Conservation (phyloP, 257 asterid species). For the Solanum medicagineum region DNA sequence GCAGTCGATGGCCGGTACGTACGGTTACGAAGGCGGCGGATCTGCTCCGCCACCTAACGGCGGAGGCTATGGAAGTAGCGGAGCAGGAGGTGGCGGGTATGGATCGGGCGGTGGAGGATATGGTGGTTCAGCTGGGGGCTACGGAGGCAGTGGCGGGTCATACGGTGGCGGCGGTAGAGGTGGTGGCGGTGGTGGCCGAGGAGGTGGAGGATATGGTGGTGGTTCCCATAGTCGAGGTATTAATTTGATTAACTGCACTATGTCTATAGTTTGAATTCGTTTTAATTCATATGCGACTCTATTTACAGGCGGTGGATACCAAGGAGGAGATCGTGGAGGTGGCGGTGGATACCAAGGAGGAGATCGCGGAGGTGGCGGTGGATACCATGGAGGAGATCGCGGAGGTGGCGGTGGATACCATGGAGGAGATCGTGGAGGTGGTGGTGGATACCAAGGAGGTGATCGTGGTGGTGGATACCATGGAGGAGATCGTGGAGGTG, state of each 20-base stretch:
- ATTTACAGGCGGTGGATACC: constrained; percentile 9
- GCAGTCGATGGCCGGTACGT: constrained; percentile 5
- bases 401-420: constrained; percentile 19
- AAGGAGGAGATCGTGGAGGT: neutral
- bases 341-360: constrained; percentile 32
- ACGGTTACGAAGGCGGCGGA: constrained; percentile 8
- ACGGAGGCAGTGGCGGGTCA: constrained; percentile 22
- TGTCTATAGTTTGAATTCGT: neutral
- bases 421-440: constrained; percentile 32
- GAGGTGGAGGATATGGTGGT: constrained; percentile 55
- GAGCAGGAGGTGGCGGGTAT: neutral
- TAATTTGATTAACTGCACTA: neutral
- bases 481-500: constrained; percentile 6
- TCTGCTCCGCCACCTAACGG: constrained; percentile 4
- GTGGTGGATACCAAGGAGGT: constrained; percentile 10
- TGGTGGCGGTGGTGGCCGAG: constrained; percentile 1
- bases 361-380: constrained; percentile 40
- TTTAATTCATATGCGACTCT: neutral
- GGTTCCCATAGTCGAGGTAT: constrained; percentile 36
- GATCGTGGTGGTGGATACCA: constrained; percentile 8
- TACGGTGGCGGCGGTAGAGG: constrained; percentile 7
- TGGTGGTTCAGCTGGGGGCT: constrained; percentile 48
- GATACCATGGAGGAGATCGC: constrained; percentile 34
- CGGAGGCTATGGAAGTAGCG: neutral
- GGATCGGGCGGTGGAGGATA: constrained; percentile 19